A percentile compares a stretch with the other conserved stretches of the same genome.
Evolutionary conservation across 345 rosid genomes (phyloP).

Genomic region (Geranium brycei): DNA sequence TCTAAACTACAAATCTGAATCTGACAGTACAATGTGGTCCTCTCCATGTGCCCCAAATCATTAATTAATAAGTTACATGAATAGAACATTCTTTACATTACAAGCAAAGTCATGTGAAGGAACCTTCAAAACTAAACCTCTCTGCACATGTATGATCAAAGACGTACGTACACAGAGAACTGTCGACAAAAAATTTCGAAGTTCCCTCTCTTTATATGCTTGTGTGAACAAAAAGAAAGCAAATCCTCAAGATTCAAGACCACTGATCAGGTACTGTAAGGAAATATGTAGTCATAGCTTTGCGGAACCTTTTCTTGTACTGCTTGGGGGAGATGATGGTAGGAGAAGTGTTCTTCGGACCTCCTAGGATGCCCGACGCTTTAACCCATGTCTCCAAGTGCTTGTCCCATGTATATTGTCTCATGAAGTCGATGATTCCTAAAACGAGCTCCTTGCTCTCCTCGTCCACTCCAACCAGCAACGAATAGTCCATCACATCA

Average conservation of each 20-base stretch:
- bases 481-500: conserved; percentile 90
- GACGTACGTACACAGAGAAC: too few species aligned
- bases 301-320: conserved; percentile 88
- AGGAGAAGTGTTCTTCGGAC: conserved; percentile 64
- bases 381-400: conserved; percentile 98
- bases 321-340: conserved; percentile 82
- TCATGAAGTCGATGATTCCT: conserved; percentile 93
- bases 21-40: too few species aligned
- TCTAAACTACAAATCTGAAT: too few species aligned
- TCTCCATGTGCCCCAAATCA: too few species aligned
- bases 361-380: conserved; percentile 81
- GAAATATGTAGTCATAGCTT: conserved; percentile 91
- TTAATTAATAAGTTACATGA: too few species aligned
- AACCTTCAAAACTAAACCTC: too few species aligned
- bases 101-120: too few species aligned
- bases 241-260: conserved; percentile 27
- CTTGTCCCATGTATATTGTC: conserved; percentile 99
- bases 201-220: too few species aligned
- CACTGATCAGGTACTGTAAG: conserved; percentile 86
- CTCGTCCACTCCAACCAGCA: conserved; percentile 87
- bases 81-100: too few species aligned
- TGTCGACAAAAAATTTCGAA: too few species aligned
- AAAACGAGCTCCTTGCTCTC: conserved; percentile 79
- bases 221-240: too few species aligned
- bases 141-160: too few species aligned